Conservation (phyloP, 2,329 filamentous ascomycete species). For the Fusarium sublunatum region DNA sequence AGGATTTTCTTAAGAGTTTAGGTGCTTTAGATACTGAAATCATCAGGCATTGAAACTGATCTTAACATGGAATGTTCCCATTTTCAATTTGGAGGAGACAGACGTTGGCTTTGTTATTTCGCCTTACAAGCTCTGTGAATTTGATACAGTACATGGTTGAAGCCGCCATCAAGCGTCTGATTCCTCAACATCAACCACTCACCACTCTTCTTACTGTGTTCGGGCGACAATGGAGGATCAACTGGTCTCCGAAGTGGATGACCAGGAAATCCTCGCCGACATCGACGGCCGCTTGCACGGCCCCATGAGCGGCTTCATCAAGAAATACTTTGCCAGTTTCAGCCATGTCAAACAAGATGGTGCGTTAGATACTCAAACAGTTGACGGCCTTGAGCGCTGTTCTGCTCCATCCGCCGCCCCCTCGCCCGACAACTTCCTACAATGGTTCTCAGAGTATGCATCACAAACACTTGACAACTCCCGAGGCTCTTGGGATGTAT, state of each 20-base stretch:
- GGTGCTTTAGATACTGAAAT: too few species aligned
- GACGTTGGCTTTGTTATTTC: too few species aligned
- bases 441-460: slow-evolving; percentile 30
- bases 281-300: slow-evolving; percentile 34
- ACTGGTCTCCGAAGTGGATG: slow-evolving; percentile 7
- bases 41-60: too few species aligned
- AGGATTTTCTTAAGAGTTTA: too few species aligned
- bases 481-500: slow-evolving; percentile 30
- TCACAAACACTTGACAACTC: slow-evolving; percentile 20
- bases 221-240: background rate
- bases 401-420: slow-evolving; percentile 23
- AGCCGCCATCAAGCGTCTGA: too few species aligned
- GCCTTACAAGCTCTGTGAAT: too few species aligned
- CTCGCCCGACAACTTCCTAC: slow-evolving; percentile 29
- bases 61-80: too few species aligned
- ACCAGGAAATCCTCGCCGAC: slow-evolving; percentile 30
- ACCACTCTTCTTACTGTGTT: too few species aligned
- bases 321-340: slow-evolving; percentile 29
- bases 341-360: slow-evolving; percentile 20
- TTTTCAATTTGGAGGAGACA: too few species aligned
- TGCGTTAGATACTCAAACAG: slow-evolving; percentile 16
- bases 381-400: slow-evolving; percentile 4
- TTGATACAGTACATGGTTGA: too few species aligned
- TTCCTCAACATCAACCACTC: too few species aligned
- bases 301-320: slow-evolving; percentile 31